These are phyloP conservation scores for Forsythia suspensa DNA, from an alignment of 257 asterid genomes.

Conservation along the genomic window DNA sequence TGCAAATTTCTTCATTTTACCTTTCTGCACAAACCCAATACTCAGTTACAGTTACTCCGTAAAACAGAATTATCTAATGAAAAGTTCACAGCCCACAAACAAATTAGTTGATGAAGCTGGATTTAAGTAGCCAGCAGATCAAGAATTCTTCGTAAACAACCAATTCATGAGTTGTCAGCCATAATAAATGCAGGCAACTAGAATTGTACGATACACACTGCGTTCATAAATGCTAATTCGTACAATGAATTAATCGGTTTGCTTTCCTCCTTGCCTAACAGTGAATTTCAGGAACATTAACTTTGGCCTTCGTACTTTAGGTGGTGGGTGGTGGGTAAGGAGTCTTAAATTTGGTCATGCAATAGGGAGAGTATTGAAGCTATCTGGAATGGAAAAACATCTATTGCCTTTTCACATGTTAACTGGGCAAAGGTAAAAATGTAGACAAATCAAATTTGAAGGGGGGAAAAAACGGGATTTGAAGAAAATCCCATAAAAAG, in stretches of 20 bases:
- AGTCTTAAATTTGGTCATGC: background rate
- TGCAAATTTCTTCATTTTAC: slow-evolving; percentile 52
- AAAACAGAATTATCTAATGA: background rate
- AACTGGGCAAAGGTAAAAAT: background rate
- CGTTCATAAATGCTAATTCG: slow-evolving; percentile 13
- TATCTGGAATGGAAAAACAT: no score
- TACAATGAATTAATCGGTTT: background rate
- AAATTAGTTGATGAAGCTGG: slow-evolving; percentile 1
- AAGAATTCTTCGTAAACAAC: background rate
- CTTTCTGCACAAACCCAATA: slow-evolving; percentile 25
- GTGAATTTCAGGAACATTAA: background rate
- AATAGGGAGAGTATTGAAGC: background rate
- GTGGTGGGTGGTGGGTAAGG: background rate
- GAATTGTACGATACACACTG: background rate
- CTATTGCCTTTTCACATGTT: no score
- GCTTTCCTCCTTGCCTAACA: background rate
- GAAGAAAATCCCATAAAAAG: background rate
- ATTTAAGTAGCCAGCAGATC: background rate
- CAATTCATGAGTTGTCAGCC: slow-evolving; percentile 17
- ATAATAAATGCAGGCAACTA: slow-evolving; percentile 23
- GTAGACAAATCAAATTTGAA: background rate
- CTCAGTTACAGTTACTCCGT: slow-evolving; percentile 6
- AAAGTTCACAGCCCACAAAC: background rate
- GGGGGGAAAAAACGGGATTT: background rate
- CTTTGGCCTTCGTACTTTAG: background rate